Conservation (phyloP, 305 asterid genomes). For the Plantago lanceolata region DNA sequence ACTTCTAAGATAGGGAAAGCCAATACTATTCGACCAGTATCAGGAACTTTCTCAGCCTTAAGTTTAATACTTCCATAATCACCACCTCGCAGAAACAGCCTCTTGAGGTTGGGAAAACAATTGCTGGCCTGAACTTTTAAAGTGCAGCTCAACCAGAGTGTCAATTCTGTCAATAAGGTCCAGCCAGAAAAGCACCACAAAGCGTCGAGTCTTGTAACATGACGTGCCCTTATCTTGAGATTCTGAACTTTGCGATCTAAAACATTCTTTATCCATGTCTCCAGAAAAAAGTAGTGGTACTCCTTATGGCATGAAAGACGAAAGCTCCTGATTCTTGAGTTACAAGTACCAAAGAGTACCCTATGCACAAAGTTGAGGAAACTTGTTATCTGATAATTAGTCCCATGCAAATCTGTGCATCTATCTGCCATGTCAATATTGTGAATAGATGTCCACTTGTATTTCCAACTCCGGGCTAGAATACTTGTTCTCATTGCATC, state of each 20-base stretch:
- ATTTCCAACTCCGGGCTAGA: neutral
- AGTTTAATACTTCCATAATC: neutral
- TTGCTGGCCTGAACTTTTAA: neutral
- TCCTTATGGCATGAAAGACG: neutral
- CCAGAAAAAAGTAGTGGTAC: neutral
- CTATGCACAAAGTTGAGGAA: neutral
- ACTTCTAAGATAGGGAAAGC: neutral
- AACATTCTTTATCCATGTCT: neutral
- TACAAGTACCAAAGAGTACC: neutral
- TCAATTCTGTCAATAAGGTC: neutral
- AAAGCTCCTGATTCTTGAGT: neutral
- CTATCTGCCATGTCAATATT: neutral
- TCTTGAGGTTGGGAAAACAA: slow-evolving; percentile 12
- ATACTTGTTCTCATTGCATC: neutral
- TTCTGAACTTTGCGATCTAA: neutral
- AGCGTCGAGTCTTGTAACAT: rapidly evolving
- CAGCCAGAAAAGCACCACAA: neutral
- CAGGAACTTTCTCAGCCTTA: neutral
- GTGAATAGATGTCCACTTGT: slow-evolving; percentile 9
- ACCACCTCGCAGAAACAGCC: neutral
- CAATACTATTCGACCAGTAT: neutral
- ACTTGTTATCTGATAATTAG: too few species aligned
- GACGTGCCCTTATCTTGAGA: neutral
- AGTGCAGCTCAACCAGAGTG: neutral
- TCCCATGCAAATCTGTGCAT: neutral